Evolutionary conservation across 2,329 filamentous ascomycete genomes (phyloP).

Genomic region (Amauroascus niger): DNA sequence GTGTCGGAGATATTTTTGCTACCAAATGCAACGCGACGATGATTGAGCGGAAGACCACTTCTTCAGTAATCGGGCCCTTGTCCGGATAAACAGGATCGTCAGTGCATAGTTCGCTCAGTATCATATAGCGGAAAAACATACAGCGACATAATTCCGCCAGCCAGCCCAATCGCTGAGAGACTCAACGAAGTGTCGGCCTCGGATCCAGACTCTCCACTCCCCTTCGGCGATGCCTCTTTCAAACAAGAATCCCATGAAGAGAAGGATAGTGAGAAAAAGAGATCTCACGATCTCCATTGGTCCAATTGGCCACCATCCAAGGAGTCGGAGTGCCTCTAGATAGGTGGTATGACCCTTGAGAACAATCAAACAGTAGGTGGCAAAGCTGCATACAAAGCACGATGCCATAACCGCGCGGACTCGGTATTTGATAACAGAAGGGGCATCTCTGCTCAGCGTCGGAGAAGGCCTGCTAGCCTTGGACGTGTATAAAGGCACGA

Average conservation of each 20-base stretch:
- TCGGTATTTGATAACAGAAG: slow-evolving; percentile 77
- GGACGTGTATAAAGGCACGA: slow-evolving; percentile 82
- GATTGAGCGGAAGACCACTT: slow-evolving; percentile 83
- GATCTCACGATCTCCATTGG: slow-evolving; percentile 53
- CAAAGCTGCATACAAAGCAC: slow-evolving; percentile 56
- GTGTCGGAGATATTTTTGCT: slow-evolving; percentile 47
- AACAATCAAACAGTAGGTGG: slow-evolving; percentile 58
- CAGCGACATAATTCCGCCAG: slow-evolving; percentile 79
- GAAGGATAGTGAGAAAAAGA: slow-evolving; percentile 38
- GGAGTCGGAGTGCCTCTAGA: slow-evolving; percentile 52
- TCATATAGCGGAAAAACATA: slow-evolving; percentile 38
- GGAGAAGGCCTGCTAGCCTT: slow-evolving; percentile 67
- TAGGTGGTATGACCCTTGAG: slow-evolving; percentile 43
- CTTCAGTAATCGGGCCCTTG: slow-evolving; percentile 86
- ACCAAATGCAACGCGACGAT: slow-evolving; percentile 74
- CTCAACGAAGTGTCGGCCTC: slow-evolving; percentile 47
- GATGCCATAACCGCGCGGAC: slow-evolving; percentile 70
- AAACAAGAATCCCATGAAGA: slow-evolving; percentile 79
- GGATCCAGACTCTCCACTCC: slow-evolving; percentile 56
- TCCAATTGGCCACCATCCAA: slow-evolving; percentile 74
- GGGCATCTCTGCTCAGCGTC: slow-evolving; percentile 72
- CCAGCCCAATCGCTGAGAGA: slow-evolving; percentile 64
- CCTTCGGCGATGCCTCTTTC: slow-evolving; percentile 66
- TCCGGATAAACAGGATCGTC: slow-evolving; percentile 17
- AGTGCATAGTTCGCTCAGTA: neutral